Evolutionary conservation across 75 land plant genomes (phyloP), one percentile per base, ranked within the genome.

Genomic region (Sequoiadendron giganteum): DNA sequence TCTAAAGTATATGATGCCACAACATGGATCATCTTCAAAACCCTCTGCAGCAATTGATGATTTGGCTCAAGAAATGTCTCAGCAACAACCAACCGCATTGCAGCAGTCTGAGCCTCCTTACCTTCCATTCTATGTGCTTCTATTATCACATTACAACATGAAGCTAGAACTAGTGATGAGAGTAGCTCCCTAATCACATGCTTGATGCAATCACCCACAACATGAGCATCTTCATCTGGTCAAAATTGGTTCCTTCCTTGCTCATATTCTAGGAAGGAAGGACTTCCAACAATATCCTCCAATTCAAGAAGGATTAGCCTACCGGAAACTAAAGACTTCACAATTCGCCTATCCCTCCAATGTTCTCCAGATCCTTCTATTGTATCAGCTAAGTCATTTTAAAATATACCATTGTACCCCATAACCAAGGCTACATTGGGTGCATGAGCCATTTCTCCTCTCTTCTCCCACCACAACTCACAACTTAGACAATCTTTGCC

Each of bases 281-380:
- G 97, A 84, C 94, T 87, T 86, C 99, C 99, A 90, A 97, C 97
- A 90, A 95, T 92, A 83, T 98, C 99, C 89, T 98, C 99, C 86
- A 98, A 88, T 83, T 97, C 99, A 86, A 98, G 97, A 48, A 98
- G 89, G 90, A 98, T 92, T 85, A 99, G 99, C 87, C 99, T 90
- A 18, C 99, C 98, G n/a, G 85, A 95, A 87, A 97, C 98, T 88
- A 93, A 55, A n/a, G 95, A 95, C 87, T 93, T 97, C 36, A 89
- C 92, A 58, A 96, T 92, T 45, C 95, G 91, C 86, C 93, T 94
- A 15, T 94, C 94, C 61, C 93, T 94, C 90, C 91, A 91, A 86
- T 89, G 93, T 45, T 95, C 95, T 21, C 83, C 39, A 85, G 97
- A 91, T 42, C 92, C 94, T 88, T 98, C 96, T 88, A 89, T 88